Percentiles rank a stretch among this genome's conserved stretches.
These are phyloP conservation scores for Penicillium odoratum DNA, from an alignment of 495 filamentous ascomycete species.

Conservation along the genomic window DNA sequence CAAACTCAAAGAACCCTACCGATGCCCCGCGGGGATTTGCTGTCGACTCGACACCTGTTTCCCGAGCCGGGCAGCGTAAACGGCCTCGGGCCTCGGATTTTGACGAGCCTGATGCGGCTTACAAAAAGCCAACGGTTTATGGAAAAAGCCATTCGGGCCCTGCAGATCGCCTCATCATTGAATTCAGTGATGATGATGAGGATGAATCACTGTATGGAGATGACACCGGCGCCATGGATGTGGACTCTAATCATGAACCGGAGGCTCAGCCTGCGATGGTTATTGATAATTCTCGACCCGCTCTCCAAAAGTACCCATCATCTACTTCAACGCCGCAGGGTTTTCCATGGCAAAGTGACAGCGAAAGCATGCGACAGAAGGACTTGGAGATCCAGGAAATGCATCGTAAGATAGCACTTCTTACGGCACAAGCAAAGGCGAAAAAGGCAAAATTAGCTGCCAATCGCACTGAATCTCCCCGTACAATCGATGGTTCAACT, in stretches of 20 bases:
- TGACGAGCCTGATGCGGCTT: slow-evolving; percentile 47
- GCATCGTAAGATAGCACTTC: slow-evolving; percentile 73
- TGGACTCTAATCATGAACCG: slow-evolving; percentile 25
- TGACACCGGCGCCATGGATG: slow-evolving; percentile 38
- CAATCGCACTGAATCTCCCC: slow-evolving; percentile 39
- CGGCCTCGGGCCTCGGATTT: slow-evolving; percentile 87
- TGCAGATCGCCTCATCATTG: slow-evolving; percentile 57
- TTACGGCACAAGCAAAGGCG: slow-evolving; percentile 56
- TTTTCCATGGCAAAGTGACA: slow-evolving; percentile 33
- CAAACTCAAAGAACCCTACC: slow-evolving; percentile 5
- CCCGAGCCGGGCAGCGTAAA: slow-evolving; percentile 57
- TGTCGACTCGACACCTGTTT: slow-evolving; percentile 28
- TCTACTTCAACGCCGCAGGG: slow-evolving; percentile 43
- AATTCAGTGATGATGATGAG: slow-evolving; percentile 68
- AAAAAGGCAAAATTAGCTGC: slow-evolving; percentile 52
- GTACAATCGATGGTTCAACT: slow-evolving; percentile 17
- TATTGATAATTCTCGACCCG: slow-evolving; percentile 3
- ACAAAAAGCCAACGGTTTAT: slow-evolving; percentile 64
- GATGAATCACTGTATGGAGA: slow-evolving; percentile 46
- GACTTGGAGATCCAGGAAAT: slow-evolving; percentile 72
- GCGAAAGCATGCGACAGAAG: slow-evolving; percentile 61
- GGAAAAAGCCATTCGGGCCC: slow-evolving; percentile 15
- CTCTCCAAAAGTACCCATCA: slow-evolving; percentile 14
- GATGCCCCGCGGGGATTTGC: slow-evolving; percentile 13
- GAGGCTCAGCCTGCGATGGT: slow-evolving; percentile 1